Conservation (phyloP, 2,329 filamentous ascomycete species). For the Hawksworthiomyces lignivorus region DNA sequence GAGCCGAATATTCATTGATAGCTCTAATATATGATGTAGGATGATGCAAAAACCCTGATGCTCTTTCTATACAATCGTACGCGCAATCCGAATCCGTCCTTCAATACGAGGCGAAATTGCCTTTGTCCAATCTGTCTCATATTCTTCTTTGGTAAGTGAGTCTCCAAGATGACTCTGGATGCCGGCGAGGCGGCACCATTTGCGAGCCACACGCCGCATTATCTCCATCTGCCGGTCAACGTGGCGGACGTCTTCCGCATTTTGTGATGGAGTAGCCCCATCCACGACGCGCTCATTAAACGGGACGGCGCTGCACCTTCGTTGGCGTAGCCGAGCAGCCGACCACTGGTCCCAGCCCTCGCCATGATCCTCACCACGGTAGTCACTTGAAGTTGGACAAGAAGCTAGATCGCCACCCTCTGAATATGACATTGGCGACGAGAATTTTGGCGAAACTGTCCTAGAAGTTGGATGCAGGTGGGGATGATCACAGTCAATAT, state of each 20-base stretch:
- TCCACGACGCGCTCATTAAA: constrained; percentile 39
- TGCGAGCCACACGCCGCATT: constrained; percentile 60
- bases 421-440: too few relatives aligned
- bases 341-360: constrained; percentile 30
- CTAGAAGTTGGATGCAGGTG: constrained; percentile 30
- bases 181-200: constrained; percentile 65
- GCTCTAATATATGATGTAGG: too few relatives aligned
- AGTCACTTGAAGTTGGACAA: too few relatives aligned
- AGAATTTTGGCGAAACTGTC: neutral
- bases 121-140: constrained; percentile 67
- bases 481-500: constrained; percentile 46
- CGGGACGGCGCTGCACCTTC: constrained; percentile 24
- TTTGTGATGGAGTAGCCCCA: constrained; percentile 26
- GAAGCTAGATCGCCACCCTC: too few relatives aligned
- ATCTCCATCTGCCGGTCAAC: constrained; percentile 46
- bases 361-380: constrained; percentile 9
- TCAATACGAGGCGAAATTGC: constrained; percentile 73
- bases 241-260: constrained; percentile 32
- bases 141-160: constrained; percentile 50
- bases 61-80: too few relatives aligned
- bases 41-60: too few relatives aligned
- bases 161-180: constrained; percentile 47
- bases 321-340: constrained; percentile 27
- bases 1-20: too few relatives aligned
- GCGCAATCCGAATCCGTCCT: constrained; percentile 63